Evolutionary conservation across 1,139 yeast genomes (phyloP), one percentile per base, ranked within the genome.

Genomic region (Protomyces arabidopsidicola): DNA sequence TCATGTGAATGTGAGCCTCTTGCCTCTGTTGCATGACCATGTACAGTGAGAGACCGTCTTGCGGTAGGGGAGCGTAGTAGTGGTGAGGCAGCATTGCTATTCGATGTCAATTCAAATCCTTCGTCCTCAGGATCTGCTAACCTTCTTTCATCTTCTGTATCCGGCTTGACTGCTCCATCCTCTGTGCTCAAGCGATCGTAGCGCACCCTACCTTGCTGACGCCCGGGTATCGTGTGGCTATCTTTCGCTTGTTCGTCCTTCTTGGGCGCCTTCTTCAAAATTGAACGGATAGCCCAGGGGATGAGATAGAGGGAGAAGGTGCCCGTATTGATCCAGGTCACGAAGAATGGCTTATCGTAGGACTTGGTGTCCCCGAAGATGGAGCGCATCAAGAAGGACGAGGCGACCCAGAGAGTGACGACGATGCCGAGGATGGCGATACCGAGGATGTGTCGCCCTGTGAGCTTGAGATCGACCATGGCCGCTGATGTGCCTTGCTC

Each of bases 291-390:
- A 45, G 69, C 58, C 64, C 77, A 66, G 1, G 96, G 95, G 35
- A 87, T 74, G 60, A 93, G 77, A 73, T 91, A 93, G 63, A 93
- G 78, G 12, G 84, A 79, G 73, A 93, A 93, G 27, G 95, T 83
- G 5, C 91, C 86, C 0, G 98, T 91, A 75, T 91, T 93, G 68
- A 91, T 75, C 76, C 91, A 93, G 1, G 98, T 93, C 69, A 93
- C 88, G 69, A 91, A 83, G 72, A 90, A 91, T n/a, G 98, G 98
- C 75, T 93, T 93, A 59, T 90, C 77, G 74, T 90, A 93, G 36
- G 80, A 78, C 66, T 82, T 83, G 48, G 36, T 38, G 61, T 34
- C 64, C 38, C 63, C 60, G 38, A 63, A 64, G 65, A 56, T 64
- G 52, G 53, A 66, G 62, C 68, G 62, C 60, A 60, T 63, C 31